Percentiles rank a stretch among this genome's conserved stretches.
These are phyloP conservation scores for Paramecium caudatum DNA, from an alignment of 73 alveolate genomes.

Conservation along the genomic window DNA sequence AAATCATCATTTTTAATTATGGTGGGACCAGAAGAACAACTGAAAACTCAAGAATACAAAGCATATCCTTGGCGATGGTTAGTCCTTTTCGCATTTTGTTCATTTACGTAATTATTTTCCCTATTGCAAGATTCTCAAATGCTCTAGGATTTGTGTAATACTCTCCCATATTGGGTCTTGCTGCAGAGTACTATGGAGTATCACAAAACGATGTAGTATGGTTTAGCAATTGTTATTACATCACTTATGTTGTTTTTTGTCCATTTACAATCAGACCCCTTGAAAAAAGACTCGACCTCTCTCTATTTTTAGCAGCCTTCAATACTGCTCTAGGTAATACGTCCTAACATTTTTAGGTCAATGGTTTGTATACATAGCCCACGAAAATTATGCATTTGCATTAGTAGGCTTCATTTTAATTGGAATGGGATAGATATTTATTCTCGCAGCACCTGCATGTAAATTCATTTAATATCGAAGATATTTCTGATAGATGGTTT, in stretches of 20 bases:
- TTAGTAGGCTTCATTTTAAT: not conserved
- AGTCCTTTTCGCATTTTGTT: constrained; percentile 40
- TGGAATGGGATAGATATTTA: constrained; percentile 20
- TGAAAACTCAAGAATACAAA: constrained; percentile 39
- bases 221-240: constrained; percentile 38
- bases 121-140: not conserved
- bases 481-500: constrained; percentile 39
- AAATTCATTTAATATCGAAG: not conserved
- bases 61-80: constrained; percentile 43
- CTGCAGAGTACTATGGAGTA: constrained; percentile 7
- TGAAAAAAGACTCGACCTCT: constrained; percentile 14
- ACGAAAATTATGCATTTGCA: not conserved
- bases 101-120: not conserved
- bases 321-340: not conserved
- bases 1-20: constrained; percentile 43
- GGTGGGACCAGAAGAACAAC: constrained; percentile 37
- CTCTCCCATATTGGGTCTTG: constrained; percentile 7
- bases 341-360: not conserved
- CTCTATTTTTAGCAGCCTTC: not conserved
- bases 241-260: not conserved
- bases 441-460: constrained; percentile 56
- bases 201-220: not conserved
- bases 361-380: constrained; percentile 26
- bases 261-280: constrained; percentile 59
- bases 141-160: constrained; percentile 10